Base-by-base conservation (phyloP, 2,329 filamentous ascomycete genomes). In the Colletotrichum agaves region DNA sequence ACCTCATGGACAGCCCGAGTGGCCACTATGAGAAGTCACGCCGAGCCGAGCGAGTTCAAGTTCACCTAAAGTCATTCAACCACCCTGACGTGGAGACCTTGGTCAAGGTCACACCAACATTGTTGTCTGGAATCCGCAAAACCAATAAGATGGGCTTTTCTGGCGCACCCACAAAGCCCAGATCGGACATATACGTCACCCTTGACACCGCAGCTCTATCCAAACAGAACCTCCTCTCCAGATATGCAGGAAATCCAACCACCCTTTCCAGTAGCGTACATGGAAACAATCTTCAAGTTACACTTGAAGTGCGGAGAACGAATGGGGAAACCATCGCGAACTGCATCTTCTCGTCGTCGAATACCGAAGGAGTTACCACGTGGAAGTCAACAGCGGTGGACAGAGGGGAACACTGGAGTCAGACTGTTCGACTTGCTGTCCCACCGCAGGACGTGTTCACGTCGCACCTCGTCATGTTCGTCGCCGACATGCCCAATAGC, bases 151-250 rank as follows among this genome's bases (percentile, higher is more conserved):
- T 98, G 78, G 96, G 94, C 2, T 98, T 99, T 77, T 93, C 95
- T 3, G 94, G 94, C 12, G 94, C 94, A 2, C 95, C 96, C 0
- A 94, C 91, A 0, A 94, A 93, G 76, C 86, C 92, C 15, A 87
- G 97, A 73, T 98, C 94, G 11, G 97, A 99, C 77, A 98, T 99
- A 57, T 99, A 99, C 76, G 79, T 99, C 49, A 98, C 94, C 0
- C 79, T 99, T 53, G 89, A 90, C 65, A 90, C 93, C 70, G 92
- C 93, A 0, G 85, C 90, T n/a, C 83, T 99, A 23, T 90, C 91
- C 17, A 89, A 90, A 64, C 93, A 97, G 73, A 90, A 91, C 37
- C 77, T 90, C 0, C 77, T 91, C n/a, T 90, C 88, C 7, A 82
- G 88, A n/a, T 87, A 82, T 46, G 84, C 83, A 21, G 93, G 93